Conservation (phyloP, 176 grass and related monocot species). For the Musa schizocarpa region DNA sequence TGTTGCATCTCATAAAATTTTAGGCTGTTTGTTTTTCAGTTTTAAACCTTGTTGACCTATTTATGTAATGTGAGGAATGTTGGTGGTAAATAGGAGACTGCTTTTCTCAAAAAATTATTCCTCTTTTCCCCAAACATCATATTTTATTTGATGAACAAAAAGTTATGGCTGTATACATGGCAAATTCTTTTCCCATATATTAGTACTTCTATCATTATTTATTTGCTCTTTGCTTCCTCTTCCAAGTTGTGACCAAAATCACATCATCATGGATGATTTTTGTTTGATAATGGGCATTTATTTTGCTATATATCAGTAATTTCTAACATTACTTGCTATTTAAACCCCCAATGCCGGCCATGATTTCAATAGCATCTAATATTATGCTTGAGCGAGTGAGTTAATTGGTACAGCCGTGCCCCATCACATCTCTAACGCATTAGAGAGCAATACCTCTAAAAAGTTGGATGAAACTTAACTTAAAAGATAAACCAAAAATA, state of each 20-base stretch:
- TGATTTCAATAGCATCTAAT: not conserved
- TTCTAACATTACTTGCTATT: not conserved
- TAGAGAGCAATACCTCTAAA: not conserved
- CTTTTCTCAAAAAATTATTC: not conserved
- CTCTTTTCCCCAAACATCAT: not conserved
- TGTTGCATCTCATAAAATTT: not conserved
- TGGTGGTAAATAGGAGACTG: not conserved
- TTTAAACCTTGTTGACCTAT: not conserved
- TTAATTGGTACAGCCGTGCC: not conserved
- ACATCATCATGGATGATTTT: too few relatives aligned
- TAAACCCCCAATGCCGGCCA: not conserved
- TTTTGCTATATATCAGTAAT: not conserved
- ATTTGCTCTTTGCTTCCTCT: not conserved
- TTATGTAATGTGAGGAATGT: not conserved
- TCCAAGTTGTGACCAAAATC: too few relatives aligned
- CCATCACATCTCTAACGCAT: not conserved
- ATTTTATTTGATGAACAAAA: not conserved
- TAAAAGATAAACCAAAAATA: not conserved
- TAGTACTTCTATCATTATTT: not conserved
- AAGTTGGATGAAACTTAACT: not conserved
- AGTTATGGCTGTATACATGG: too few relatives aligned
- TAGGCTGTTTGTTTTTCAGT: not conserved
- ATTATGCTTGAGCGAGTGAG: not conserved
- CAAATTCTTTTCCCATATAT: not conserved
- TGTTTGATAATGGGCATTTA: not conserved